Evolutionary conservation across 441 rosid species (phyloP), one percentile per base, ranked within the genome.

Genomic region (Syzygium malaccense): DNA sequence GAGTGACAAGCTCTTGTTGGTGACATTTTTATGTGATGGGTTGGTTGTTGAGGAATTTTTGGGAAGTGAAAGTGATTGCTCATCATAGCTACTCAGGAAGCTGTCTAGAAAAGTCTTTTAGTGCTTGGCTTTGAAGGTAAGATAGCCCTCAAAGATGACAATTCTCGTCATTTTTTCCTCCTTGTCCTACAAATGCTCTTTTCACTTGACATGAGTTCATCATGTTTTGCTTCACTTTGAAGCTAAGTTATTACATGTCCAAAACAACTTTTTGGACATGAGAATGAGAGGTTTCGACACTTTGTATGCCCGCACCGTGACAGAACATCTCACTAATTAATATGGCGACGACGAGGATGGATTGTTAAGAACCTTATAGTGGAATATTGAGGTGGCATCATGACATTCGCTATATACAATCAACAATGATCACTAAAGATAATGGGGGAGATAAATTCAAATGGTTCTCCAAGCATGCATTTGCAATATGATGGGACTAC

Each of bases 91-190:
- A 12, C 86, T 55, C 88, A 71, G 85, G 17, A 9, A 58, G 25
- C 64, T 49, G 58, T 84, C 57, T 6, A 51, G 20, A n/a, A 57
- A 25, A 55, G 49, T 55, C 83, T 17, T 64, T 75, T 1, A 41
- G 71, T 88, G 94, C 94, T 90, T 94, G 55, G 91, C 97, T 93
- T 95, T 85, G 91, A 95, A 94, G 95, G 89, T 66, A 93, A 92
- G 95, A 79, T 55, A 91, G 66, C 3, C 51, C 57, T 15, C 23
- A 41, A 20, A 91, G 80, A 56, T 48, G 86, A 7, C 58, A 10
- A 17, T 23, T 55, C 75, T 23, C 23, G 8, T 23, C 83, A 12
- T 48, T 23, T 75, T 2, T 23, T 9, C 14, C 83, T 75, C 12
- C 51, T 60, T 60, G 68, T 60, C 32, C 68, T 75, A 41, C 14